Evolutionary conservation across 2,329 filamentous ascomycete genomes (phyloP), one percentile per base, ranked within the genome.

Genomic region (Calonectria crousiana): DNA sequence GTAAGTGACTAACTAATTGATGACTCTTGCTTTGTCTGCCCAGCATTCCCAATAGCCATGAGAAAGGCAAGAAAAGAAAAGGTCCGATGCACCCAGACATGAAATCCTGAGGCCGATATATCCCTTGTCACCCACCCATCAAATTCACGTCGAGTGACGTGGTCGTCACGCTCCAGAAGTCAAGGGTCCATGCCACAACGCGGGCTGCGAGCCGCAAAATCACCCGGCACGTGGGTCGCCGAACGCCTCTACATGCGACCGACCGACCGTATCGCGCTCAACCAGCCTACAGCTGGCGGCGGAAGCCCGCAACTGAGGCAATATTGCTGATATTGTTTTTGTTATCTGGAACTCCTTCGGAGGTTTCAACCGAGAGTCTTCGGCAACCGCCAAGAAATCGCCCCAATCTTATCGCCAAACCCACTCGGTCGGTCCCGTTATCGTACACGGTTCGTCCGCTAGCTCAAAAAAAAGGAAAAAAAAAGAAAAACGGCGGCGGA

Each of bases 151-250:
- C 14, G 18, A 32, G 16, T 64, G 47, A 26, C 36, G n/a, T 30
- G 49, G 51, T 53, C 32, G 32, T 51, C 34, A 34, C 26, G 23
- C 14, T 11, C 38, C 67, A 52, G 30, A 53, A 67, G 47, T 71
- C 67, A 65, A 69, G n/a, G 74, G 47, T 58, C 44, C 26, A 44
- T 18, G 51, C 26, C 16, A 71, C 52, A 51, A 62, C 49, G 38
- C 67, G 60, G 49, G 56, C 56, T 62, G 18, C 52, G 67, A 73
- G 72, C 74, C 66, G 38, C 23, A 47, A 65, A 71, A 75, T 71
- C 53, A 70, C 26, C 20, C 71, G 74, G 71, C 36, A 71, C 56
- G 23, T 56, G 11, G 51, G 52, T 52, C 71, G 53, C 71, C 67
- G 67, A 67, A 56, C 73, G 67, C 67, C 67, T 74, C 52, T 64